Base-by-base conservation (phyloP, 345 rosid species). In the Pugionium cornutum region DNA sequence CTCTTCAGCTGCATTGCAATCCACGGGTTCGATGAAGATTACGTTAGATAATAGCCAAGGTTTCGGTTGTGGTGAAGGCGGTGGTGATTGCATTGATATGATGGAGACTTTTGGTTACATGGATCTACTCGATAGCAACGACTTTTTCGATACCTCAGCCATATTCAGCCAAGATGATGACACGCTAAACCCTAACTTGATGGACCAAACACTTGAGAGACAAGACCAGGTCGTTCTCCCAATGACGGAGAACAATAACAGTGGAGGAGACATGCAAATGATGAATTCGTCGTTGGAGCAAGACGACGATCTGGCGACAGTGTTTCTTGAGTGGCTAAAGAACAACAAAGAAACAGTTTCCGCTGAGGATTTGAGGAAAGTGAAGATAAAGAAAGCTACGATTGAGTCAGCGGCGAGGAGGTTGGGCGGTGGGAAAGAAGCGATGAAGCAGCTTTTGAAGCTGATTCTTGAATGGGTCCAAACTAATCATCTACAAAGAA, bases 381-480 rank as follows among this genome's bases (percentile, higher is more conserved):
- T 95, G 37, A 95, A 89, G 81, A 84, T 95, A 58, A 95, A 86
- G 95, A 95, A 95, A 67, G 79, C 97, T 0, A 95, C 97, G 0
- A 89, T 95, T 7, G 99, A 95, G 64, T 83, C 84, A 35, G 99
- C 97, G 0, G 91, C 99, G 0, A 77, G 69, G 75, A 84, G 96
- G 45, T 67, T 95, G 25, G 97, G 99, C 4, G 97, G 99, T 11
- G 99, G 99, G 2, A 85, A 81, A 68, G 92, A 84, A 67, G 99
- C 86, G 2, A 88, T 89, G 99, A 95, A 87, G 62, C 89, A 95
- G 75, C 81, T 95, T 51, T 70, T 95, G 76, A 91, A 89, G 74
- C 86, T 95, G 39, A 87, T 95, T 50, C 99, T 95, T 55, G 92
- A 91, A 75, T 95, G 99, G 99, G 99, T 95, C 2, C 91, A 91